phyloP scores from a whole-genome alignment of 331 rosid genomes.

The Quercus tomentella region DNA sequence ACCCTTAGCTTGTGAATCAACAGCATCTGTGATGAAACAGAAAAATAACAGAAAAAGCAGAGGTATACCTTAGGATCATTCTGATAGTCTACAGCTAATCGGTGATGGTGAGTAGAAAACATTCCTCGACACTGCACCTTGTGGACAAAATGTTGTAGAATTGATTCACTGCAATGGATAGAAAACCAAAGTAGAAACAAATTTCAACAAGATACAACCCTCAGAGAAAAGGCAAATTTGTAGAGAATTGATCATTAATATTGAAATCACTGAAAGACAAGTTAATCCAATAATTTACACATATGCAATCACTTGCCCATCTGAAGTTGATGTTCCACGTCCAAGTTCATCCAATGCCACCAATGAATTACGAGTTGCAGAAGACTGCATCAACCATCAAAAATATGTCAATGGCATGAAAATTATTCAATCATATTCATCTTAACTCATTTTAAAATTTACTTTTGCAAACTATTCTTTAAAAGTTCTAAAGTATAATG shows the following conservation, averaged over 20 bases:
- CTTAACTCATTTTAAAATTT: not conserved
- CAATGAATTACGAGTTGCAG: constrained; percentile 52
- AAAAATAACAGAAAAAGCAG: not conserved
- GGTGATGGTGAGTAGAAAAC: constrained; percentile 91
- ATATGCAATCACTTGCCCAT: constrained; percentile 96
- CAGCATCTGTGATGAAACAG: too few species aligned
- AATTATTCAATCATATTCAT: constrained; percentile 10
- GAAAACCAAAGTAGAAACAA: constrained; percentile 15
- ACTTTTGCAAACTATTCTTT: not conserved
- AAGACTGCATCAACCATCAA: too few species aligned
- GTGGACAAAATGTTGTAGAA: constrained; percentile 86
- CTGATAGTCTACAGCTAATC: constrained; percentile 62
- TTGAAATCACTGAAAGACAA: constrained; percentile 9
- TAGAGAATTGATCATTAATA: constrained; percentile 3
- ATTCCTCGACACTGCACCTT: constrained; percentile 83
- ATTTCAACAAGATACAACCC: not conserved
- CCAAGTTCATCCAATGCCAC: constrained; percentile 97
- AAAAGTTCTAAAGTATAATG: constrained; percentile 3
- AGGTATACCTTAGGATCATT: constrained; percentile 64
- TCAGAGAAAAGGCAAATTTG: not conserved
- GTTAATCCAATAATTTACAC: constrained; percentile 23
- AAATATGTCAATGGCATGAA: not conserved
- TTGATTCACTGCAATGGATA: constrained; percentile 62
- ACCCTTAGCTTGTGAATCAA: too few species aligned
- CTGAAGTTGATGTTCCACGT: constrained; percentile 94